Base-by-base conservation (phyloP, 2,329 filamentous ascomycete species). In the Neonectria hederae region DNA sequence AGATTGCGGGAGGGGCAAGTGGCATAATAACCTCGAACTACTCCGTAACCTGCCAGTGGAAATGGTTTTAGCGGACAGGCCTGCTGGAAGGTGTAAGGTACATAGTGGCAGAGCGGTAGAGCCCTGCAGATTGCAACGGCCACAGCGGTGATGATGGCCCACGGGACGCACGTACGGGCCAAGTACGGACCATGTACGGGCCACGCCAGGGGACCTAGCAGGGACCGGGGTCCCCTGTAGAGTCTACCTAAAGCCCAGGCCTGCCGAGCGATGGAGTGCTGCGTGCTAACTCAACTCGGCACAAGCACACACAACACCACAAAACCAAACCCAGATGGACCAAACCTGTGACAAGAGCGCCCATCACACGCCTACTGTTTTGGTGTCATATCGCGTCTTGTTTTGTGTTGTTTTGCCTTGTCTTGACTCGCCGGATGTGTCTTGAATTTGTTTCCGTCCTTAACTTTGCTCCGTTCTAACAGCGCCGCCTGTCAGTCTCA, bases 81-180 rank as follows among this genome's bases (percentile, higher is more conserved):
- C 60, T 63, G 49, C 60, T 63, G 60, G 58, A 63, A 63, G 60
- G 60, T 32, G 60, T 63, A 63, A 63, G 60, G 60, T 32, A 53
- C 32, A 24, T 30, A 43, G 52, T 43, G 32, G 52, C 55, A 59
- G 45, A 48, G 49, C 51, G 28, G 57, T 28, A 45, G 38, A 46
- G 59, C 54, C 53, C 58, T 64, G 71, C 68, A 73, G 70, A 73
- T 73, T 74, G 62, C 70, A 74, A 74, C 72, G 72, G 72, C 70
- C 62, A 67, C 72, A 68, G 65, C 72, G 72, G 72, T 73, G 66
- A 63, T 72, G 65, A 73, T 74, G 69, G 68, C 67, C 40, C 53
- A 40, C 32, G 54, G 53, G n/a, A 5, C 10, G 38, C 38, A 42
- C 7, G 38, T 19, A 42, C 38, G n/a, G 38, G 38, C 38, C 38